These are phyloP conservation scores for Ceratocystis colombiana DNA, from an alignment of 2,329 filamentous ascomycete genomes.

Conservation along the genomic window DNA sequence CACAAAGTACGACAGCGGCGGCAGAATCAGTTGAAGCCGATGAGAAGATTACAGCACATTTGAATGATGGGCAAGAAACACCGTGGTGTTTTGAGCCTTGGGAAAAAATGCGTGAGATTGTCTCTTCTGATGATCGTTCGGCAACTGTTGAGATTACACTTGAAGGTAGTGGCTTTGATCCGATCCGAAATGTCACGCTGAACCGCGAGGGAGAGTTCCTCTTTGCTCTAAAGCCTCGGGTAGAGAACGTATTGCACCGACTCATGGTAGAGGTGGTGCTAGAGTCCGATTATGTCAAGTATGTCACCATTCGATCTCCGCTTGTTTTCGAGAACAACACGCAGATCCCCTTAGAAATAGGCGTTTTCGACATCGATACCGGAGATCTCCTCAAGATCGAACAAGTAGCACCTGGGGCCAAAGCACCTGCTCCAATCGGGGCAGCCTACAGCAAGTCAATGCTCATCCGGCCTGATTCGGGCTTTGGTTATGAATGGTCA, in stretches of 20 bases:
- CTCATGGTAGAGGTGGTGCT: constrained; percentile 85
- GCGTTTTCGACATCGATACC: constrained; percentile 76
- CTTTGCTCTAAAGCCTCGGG: constrained; percentile 79
- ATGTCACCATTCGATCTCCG: constrained; percentile 89
- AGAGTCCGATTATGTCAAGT: constrained; percentile 93
- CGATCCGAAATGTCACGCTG: constrained; percentile 74
- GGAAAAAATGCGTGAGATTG: constrained; percentile 87
- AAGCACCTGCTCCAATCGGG: constrained; percentile 80
- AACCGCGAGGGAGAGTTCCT: constrained; percentile 90
- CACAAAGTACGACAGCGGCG: constrained; percentile 41
- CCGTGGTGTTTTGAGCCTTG: constrained; percentile 97
- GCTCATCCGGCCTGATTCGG: constrained; percentile 81
- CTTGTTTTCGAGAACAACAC: constrained; percentile 91
- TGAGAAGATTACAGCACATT: constrained; percentile 54
- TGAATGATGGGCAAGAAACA: constrained; percentile 80
- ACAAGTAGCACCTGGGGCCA: constrained; percentile 88
- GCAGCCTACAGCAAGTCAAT: constrained; percentile 83
- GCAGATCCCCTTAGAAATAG: constrained; percentile 88
- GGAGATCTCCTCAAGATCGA: constrained; percentile 94
- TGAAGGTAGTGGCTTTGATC: constrained; percentile 89
- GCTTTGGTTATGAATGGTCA: constrained; percentile 95
- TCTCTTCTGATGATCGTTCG: constrained; percentile 71
- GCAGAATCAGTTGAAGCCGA: neutral
- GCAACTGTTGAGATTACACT: constrained; percentile 73
- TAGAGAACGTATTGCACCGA: constrained; percentile 74